These are phyloP conservation scores for Musa balbisiana DNA, from an alignment of 202 grass and related monocot species.

Conservation along the genomic window DNA sequence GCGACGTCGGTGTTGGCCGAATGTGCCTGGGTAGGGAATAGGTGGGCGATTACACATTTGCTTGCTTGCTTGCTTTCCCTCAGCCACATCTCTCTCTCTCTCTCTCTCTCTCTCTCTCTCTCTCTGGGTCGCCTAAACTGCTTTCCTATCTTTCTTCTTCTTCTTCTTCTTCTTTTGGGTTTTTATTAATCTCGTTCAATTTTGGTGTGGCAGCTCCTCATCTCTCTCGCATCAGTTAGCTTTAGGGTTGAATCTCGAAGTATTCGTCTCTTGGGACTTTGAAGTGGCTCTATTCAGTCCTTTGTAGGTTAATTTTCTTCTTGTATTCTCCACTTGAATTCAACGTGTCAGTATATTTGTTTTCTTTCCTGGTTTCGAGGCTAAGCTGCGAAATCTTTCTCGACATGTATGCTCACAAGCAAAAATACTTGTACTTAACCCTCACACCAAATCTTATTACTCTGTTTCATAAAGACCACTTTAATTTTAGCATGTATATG, in stretches of 20 bases:
- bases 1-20: not conserved
- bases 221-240: too few relatives aligned
- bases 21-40: constrained; percentile 15
- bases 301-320: not conserved
- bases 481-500: not conserved
- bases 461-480: not conserved
- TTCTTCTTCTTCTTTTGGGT: too few relatives aligned
- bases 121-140: not conserved
- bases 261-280: too few relatives aligned
- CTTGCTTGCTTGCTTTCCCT: constrained; percentile 20
- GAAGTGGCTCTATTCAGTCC: not conserved
- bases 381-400: too few relatives aligned
- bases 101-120: not conserved
- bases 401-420: too few relatives aligned
- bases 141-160: not conserved
- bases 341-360: too few relatives aligned
- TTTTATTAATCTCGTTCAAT: too few relatives aligned
- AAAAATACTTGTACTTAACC: too few relatives aligned
- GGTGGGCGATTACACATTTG: constrained; percentile 35
- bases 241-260: too few relatives aligned
- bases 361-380: too few relatives aligned
- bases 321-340: not conserved
- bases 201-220: too few relatives aligned
- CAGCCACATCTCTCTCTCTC: constrained; percentile 25
- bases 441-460: not conserved